These are phyloP conservation scores for Papilionanthe hybrid DNA, from an alignment of 116 monocot genomes.

Conservation along the genomic window DNA sequence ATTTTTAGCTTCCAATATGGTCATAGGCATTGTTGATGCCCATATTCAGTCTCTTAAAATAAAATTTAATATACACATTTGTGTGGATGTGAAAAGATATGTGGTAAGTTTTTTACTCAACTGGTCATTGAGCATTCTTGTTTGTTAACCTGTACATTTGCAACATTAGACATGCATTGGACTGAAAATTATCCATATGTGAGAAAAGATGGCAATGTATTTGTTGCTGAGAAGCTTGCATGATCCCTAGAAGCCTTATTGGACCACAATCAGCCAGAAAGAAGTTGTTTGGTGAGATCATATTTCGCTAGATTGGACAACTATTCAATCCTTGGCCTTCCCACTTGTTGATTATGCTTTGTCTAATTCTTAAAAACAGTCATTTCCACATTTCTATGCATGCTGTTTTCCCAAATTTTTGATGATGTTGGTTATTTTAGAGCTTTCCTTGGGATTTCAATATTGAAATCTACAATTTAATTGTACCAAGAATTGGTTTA, in stretches of 20 bases:
- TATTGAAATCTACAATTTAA: not conserved
- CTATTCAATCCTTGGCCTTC: not conserved
- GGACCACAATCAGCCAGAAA: not conserved
- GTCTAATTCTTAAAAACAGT: not conserved
- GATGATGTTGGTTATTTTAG: not conserved
- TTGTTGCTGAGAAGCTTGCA: too few species aligned
- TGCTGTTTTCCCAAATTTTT: not conserved
- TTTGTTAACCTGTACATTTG: not conserved
- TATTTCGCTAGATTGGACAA: not conserved
- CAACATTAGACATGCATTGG: not conserved
- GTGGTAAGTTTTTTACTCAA: not conserved
- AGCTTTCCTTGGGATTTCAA: not conserved
- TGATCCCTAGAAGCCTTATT: not conserved
- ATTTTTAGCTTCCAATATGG: not conserved
- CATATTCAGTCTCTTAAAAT: not conserved
- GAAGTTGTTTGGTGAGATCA: not conserved
- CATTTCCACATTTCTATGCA: not conserved
- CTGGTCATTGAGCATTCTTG: not conserved
- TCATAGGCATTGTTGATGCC: not conserved
- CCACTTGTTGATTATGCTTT: not conserved
- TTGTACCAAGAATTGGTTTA: not conserved
- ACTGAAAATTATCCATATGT: not conserved
- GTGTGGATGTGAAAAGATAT: not conserved
- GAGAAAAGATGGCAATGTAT: not conserved
- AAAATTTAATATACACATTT: too few species aligned